These are phyloP conservation scores for Chloridella minuta DNA, from an alignment of 352 stramenopile species.

Conservation along the genomic window DNA sequence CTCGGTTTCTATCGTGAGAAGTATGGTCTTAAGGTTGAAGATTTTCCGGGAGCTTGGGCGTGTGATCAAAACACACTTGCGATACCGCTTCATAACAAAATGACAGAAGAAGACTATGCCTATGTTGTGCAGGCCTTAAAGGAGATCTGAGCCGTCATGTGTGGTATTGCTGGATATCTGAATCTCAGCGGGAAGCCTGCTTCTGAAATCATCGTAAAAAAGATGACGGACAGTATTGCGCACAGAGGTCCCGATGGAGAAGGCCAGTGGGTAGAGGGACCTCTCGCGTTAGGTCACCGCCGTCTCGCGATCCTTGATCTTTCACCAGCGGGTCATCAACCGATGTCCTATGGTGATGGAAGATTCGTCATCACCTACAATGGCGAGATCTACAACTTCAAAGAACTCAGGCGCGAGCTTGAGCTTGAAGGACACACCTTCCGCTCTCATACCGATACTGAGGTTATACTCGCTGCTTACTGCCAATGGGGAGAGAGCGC, in stretches of 20 bases:
- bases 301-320: slow-evolving; percentile 11
- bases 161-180: background rate
- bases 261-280: background rate
- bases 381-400: background rate
- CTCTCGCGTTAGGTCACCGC: background rate
- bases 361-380: background rate
- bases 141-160: background rate
- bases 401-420: slow-evolving; percentile 6
- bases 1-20: too few species aligned
- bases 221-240: background rate
- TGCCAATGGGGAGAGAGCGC: background rate
- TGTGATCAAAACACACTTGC: too few species aligned
- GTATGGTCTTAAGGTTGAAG: too few species aligned
- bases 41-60: too few species aligned
- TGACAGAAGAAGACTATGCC: too few species aligned
- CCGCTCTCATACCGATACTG: background rate
- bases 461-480: background rate
- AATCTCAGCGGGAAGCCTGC: background rate
- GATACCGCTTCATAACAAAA: too few species aligned
- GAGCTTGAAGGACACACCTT: background rate
- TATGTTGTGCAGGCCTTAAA: too few species aligned
- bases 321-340: background rate
- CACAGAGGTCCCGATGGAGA: slow-evolving; percentile 8
- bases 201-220: background rate
- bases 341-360: background rate